Evolutionary conservation across 2,329 filamentous ascomycete species (phyloP).

Genomic region (Colletotrichum sansevieriae): DNA sequence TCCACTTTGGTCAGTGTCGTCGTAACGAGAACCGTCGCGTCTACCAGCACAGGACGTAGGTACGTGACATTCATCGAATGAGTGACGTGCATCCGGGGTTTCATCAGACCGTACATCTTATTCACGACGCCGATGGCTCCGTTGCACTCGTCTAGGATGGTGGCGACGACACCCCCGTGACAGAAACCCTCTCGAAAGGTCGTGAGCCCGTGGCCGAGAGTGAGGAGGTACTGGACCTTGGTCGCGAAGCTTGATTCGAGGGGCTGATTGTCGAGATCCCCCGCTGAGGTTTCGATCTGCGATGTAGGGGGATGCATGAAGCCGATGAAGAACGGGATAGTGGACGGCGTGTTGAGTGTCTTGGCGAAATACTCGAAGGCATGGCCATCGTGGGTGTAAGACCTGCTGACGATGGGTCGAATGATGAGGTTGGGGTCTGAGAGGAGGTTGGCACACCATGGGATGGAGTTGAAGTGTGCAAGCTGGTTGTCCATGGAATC

Average conservation of each 20-base stretch:
- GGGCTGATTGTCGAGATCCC: rapidly evolving
- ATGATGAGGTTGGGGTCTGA: background rate
- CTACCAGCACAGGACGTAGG: background rate
- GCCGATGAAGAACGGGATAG: background rate
- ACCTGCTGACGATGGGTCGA: background rate
- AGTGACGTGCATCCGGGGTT: background rate
- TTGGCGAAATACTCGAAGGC: background rate
- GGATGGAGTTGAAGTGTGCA: background rate
- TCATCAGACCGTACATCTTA: background rate
- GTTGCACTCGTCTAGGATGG: background rate
- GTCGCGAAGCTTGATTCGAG: background rate
- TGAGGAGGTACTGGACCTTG: background rate
- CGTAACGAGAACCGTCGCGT: conserved; percentile 5
- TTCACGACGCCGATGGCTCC: background rate
- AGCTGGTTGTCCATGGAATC: background rate
- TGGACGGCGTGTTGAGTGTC: background rate
- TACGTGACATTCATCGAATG: background rate
- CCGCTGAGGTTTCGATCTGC: background rate
- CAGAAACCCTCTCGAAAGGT: background rate
- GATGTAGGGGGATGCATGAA: background rate
- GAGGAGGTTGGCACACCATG: background rate
- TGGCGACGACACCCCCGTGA: background rate
- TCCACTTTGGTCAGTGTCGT: background rate
- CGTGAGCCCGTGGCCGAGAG: background rate
- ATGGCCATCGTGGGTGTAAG: background rate